Base-by-base conservation (phyloP, 495 filamentous ascomycete genomes). In the Thozetella sp. region DNA sequence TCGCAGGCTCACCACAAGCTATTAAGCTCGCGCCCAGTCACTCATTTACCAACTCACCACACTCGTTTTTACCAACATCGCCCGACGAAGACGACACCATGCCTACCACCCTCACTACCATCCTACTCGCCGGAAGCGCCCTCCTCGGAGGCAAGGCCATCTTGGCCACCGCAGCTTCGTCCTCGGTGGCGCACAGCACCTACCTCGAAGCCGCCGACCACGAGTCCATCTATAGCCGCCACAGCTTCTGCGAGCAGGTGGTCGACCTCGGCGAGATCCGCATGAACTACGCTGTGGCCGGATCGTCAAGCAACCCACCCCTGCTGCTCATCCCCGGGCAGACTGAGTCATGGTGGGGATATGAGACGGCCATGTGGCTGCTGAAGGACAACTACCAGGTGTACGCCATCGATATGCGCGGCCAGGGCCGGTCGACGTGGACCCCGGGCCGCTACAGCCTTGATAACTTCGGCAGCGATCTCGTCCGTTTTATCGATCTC, bases 401-500 rank as follows among this genome's bases (percentile, higher is more conserved):
- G 13, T 54, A 2, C 25, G 52, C 52, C 6, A 25, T 54, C 52
- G 52, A 54, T 34, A 17, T 54, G 23, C 52, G 52, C 11, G 52
- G 52, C 52, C 52, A 54, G 27, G 52, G 52, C 23, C 52, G 52
- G 10, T 54, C 20, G 52, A 54, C 52, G 11, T 54, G 52, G 52
- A 54, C 52, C 11, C 52, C 52, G 2, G 52, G 52, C 23, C 52
- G 52, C 20, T 54, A 54, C 25, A 54, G 52, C 23, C 25, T 54
- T 1, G 52, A 54, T 22, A 27, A n/a, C 11, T 54, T 54, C 17
- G 52, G 52, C 52, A 54, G 30, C 25, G 52, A 54, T 25, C 52
- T 54, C 1, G 52, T 54, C 2, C 52, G 52, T n/a, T 54, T 54
- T n/a, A 54, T 54, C 52, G 52, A 54, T 25, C 2, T 17, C 23